Evolutionary conservation across 2,329 filamentous ascomycete species (phyloP), one percentile per base, ranked within the genome.

Genomic region (Rugonectria rugulosa): DNA sequence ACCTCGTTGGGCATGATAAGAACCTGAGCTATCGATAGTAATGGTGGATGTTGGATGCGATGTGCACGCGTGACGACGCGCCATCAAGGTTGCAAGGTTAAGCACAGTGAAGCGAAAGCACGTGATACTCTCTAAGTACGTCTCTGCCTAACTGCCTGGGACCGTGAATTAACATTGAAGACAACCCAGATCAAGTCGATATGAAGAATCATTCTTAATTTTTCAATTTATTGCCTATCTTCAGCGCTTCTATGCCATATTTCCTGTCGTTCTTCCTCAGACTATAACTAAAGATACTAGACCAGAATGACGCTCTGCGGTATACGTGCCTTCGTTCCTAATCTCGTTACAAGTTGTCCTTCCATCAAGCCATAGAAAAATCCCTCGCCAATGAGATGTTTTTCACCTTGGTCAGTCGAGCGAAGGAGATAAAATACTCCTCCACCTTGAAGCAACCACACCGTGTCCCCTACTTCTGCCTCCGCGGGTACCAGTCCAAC

Each of bases 81-180:
- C 38, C 23, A 21, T 14, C n/a, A n/a, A n/a, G n/a, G n/a, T n/a
- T n/a, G n/a, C n/a, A 15, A 27, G 6, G 17, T 17, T 5, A 26
- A 26, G 41, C 23, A 15, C 21, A 9, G 15, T 12, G 45, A 58
- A 58, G 24, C 65, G 65, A 66, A 65, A 59, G 48, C 65, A 67
- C 65, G 65, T 67, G 65, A 68, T 29, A 5, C 43, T 17, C 17
- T 24, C 29, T 19, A 43, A 17, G 26, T n/a, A n/a, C n/a, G 29
- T 24, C 19, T 31, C 31, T 31, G 29, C 36, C 42, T 36, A 46
- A 46, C n/a, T 12, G 9, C 20, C n/a, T 26, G 10, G 11, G 3
- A 11, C 14, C 37, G 37, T 40, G 21, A 23, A 14, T 40, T 24
- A 42, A 15, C 23, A 27, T 8, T 27, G 27, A 6, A 14, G 29